These are phyloP conservation scores for Podochytrium sp. DNA, from an alignment of 192 early-diverging fungal genomes.

Conservation along the genomic window DNA sequence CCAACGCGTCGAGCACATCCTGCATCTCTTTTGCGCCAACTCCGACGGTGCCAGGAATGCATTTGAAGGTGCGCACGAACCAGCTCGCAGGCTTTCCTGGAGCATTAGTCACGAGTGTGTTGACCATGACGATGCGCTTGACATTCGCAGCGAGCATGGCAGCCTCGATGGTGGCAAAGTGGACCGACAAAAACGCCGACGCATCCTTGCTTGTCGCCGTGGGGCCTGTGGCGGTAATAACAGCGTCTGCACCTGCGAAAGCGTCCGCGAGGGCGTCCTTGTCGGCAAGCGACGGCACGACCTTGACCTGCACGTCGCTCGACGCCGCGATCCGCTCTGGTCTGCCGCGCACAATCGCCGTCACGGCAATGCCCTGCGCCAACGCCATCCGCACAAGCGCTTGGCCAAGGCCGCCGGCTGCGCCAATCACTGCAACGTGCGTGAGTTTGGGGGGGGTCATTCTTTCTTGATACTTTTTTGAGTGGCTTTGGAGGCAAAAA, in stretches of 20 bases:
- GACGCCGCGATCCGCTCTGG: neutral
- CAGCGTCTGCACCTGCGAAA: neutral
- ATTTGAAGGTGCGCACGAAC: neutral
- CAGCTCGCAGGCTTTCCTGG: neutral
- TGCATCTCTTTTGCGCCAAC: no score
- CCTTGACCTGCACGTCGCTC: neutral
- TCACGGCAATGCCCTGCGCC: neutral
- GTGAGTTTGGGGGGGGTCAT: no score
- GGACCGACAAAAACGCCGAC: neutral
- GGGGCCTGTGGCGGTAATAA: neutral
- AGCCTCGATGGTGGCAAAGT: neutral
- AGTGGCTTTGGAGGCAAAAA: no score
- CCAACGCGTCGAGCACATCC: no score
- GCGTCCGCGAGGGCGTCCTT: neutral
- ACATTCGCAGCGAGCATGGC: neutral
- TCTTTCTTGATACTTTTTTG: no score
- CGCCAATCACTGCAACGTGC: no score
- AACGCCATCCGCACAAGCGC: neutral
- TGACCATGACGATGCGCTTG: neutral
- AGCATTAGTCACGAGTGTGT: neutral
- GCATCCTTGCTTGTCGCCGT: neutral
- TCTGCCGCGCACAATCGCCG: neutral
- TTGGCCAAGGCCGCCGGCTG: neutral
- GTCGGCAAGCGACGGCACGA: neutral
- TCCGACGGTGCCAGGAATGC: neutral